Percentiles rank a stretch among this genome's conserved stretches.
These are phyloP conservation scores for Arabis hirsuta DNA, from an alignment of 345 rosid species.

Conservation along the genomic window DNA sequence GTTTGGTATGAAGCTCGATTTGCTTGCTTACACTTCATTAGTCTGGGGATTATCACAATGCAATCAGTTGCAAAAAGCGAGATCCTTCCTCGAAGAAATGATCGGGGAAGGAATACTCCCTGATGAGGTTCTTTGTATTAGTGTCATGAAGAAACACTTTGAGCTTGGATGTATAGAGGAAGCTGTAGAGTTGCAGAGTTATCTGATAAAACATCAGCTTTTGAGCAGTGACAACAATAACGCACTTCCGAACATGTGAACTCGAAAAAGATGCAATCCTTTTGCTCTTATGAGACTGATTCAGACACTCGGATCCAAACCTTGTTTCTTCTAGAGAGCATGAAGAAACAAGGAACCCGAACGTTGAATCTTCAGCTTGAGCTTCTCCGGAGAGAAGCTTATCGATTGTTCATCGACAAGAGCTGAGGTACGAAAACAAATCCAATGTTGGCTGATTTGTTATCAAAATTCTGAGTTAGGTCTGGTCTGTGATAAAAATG, in stretches of 20 bases:
- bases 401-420: slow-evolving; percentile 10
- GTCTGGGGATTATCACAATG: slow-evolving; percentile 64
- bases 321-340: slow-evolving; percentile 31
- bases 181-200: slow-evolving; percentile 59
- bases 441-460: slow-evolving; percentile 6
- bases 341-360: slow-evolving; percentile 28
- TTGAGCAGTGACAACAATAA: slow-evolving; percentile 37
- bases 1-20: slow-evolving; percentile 67
- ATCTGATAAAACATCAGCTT: slow-evolving; percentile 52
- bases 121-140: slow-evolving; percentile 61
- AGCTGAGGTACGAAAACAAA: slow-evolving; percentile 31
- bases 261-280: slow-evolving; percentile 36
- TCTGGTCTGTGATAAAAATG: slow-evolving; percentile 10
- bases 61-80: slow-evolving; percentile 59
- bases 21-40: slow-evolving; percentile 66
- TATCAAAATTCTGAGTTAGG: slow-evolving; percentile 2
- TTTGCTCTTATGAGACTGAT: slow-evolving; percentile 4
- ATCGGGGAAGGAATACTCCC: slow-evolving; percentile 58
- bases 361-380: slow-evolving; percentile 8
- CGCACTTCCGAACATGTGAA: slow-evolving; percentile 41
- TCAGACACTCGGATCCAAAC: slow-evolving; percentile 23
- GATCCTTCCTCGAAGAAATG: slow-evolving; percentile 66
- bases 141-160: slow-evolving; percentile 60
- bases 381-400: slow-evolving; percentile 34
- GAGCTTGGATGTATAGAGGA: slow-evolving; percentile 57